Base-by-base conservation (phyloP, 306 rosid species). In the Vicia sativa region DNA sequence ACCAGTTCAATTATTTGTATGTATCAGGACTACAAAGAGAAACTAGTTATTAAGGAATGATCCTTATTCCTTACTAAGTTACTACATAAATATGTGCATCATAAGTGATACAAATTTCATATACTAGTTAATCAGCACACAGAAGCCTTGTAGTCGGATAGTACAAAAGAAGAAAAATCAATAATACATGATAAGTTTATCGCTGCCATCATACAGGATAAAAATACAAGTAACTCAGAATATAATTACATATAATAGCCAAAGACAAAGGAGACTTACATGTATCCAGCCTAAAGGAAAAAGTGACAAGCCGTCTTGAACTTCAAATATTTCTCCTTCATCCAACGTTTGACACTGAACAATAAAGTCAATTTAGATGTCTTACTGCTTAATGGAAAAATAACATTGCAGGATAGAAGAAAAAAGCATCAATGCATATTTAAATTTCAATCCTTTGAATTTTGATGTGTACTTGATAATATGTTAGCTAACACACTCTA, bases 281-380 rank as follows among this genome's bases (percentile, higher is more conserved):
- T 95, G 99, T 80, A 95, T 88, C 99, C 99, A 95, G 25, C 99
- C 99, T 69, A 95, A 87, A 55, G 96, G 80, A 74, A 95, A 95
- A 77, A 95, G 99, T 11, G 96, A 91, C 68, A 85, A 83, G 75
- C 80, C 80, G 81, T 95, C 99, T 83, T 95, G 99, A 87, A 88
- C 89, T 80, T 95, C 99, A 88, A 88, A 95, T 79, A 95, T 88
- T 81, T 95, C 99, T 82, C 89, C 99, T 84, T 95, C 99, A 62
- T 91, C 87, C 89, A 95, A 87, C 15, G 97, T 91, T 81, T 84
- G 87, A 78, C 99, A 95, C 99, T 95, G 91, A 71, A 80, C 37
- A 73, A 77, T 42, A 56, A 63, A 62, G 68, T 53, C 60, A 16
- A 41, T 38, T 16, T 14, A 73, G 62, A 66, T 46, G 67, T 11